These are phyloP conservation scores for Sinapis alba DNA, from an alignment of 441 rosid genomes.

Conservation along the genomic window DNA sequence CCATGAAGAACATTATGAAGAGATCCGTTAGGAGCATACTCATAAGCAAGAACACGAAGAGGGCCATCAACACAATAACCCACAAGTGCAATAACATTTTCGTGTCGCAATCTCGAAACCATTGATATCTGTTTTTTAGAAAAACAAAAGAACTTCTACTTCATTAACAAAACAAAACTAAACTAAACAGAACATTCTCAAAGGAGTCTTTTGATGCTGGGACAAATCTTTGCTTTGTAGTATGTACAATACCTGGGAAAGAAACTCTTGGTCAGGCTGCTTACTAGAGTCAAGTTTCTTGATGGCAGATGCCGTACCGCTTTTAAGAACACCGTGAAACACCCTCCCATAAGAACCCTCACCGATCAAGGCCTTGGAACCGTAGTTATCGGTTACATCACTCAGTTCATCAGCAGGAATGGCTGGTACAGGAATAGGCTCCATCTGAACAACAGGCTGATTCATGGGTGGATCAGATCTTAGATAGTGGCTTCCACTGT, in stretches of 20 bases:
- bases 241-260: conserved; percentile 53
- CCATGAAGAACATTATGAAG: conserved; percentile 1
- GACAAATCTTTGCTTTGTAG: background rate
- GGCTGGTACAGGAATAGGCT: conserved; percentile 49
- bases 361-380: conserved; percentile 47
- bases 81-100: conserved; percentile 52
- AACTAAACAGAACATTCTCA: conserved; percentile 6
- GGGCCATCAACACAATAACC: conserved; percentile 54
- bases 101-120: conserved; percentile 58
- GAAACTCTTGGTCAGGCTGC: conserved; percentile 47
- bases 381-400: conserved; percentile 54
- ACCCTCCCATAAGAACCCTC: conserved; percentile 64
- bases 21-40: conserved; percentile 5
- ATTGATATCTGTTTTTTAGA: conserved; percentile 44
- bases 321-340: conserved; percentile 49
- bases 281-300: conserved; percentile 43
- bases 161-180: conserved; percentile 4
- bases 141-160: background rate
- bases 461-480: conserved; percentile 43
- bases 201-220: background rate
- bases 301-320: conserved; percentile 50
- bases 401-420: conserved; percentile 49
- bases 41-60: conserved; percentile 7
- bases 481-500: conserved; percentile 34
- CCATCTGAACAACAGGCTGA: conserved; percentile 31